Evolutionary conservation across 2,329 filamentous ascomycete species (phyloP), one percentile per base, ranked within the genome.

Genomic region (Chrysoporthe cubensis): DNA sequence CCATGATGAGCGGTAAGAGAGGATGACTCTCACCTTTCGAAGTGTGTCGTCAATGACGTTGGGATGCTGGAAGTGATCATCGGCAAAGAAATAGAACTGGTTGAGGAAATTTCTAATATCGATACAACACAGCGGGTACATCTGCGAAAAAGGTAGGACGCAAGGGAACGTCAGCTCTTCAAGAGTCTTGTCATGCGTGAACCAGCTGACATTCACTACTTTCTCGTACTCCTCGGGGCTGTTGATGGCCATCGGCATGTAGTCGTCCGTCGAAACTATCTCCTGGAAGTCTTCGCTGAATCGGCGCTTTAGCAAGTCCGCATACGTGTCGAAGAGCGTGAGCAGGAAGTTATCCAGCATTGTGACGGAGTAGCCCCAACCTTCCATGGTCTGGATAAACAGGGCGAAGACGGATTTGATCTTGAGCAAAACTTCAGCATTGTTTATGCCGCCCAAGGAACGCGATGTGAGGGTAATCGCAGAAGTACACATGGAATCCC

Each of bases 241-340:
- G 74, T 94, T 93, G 77, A 98, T 97, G 1, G 93, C 92, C 96
- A 99, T 98, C 2, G 96, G 96, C 95, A 99, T 99, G 79, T 99
- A 99, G 79, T 99, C 96, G 77, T 99, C 96, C 0, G 93, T 97
- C n/a, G 92, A 89, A 18, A 90, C 88, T 73, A 90, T 90, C 85
- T 98, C 95, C 77, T 96, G 91, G 76, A 99, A 99, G 78, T 98
- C 95, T 72, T 96, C 92, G 76, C 93, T 97, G 75, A 98, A 99
- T 58, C 94, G 88, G 69, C 88, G 89, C 80, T 97, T 97, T 66
- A 99, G 85, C 11, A 98, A 83, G 72, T 96, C 92, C 0, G 94
- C 93, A 77, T 99, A 99, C 77, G 95, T 97, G 71, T 95, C 91
- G 77, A 99, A 99, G 6, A 99, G 82, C 1, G 86, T 91, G n/a